Percentiles rank a stretch among this genome's conserved stretches.
These are phyloP conservation scores for Ilyonectria robusta DNA, from an alignment of 2,329 filamentous ascomycete species.

Conservation along the genomic window DNA sequence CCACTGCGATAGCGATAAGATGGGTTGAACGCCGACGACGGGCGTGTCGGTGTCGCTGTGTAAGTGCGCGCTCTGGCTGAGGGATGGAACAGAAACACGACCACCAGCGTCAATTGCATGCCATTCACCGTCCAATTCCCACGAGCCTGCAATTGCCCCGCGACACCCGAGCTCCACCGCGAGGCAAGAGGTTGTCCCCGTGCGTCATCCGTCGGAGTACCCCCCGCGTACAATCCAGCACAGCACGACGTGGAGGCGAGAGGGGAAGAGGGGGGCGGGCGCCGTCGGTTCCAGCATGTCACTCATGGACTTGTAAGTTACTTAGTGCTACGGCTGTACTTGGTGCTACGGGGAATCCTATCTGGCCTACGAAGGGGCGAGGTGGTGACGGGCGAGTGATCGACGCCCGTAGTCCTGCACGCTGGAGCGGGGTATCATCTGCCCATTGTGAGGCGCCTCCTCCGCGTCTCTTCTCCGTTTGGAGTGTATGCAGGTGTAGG, in stretches of 20 bases:
- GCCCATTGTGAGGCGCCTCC: background rate
- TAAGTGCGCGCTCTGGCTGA: slow-evolving; percentile 6
- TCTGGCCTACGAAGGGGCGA: background rate
- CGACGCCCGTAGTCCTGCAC: slow-evolving; percentile 15
- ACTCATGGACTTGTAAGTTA: slow-evolving; percentile 5
- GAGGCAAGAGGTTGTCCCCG: background rate
- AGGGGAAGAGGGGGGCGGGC: background rate
- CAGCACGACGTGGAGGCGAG: background rate
- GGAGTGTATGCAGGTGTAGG: slow-evolving; percentile 21
- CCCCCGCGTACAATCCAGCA: slow-evolving; percentile 9
- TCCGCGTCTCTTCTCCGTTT: background rate
- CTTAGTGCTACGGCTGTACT: slow-evolving; percentile 9
- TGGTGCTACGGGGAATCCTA: background rate
- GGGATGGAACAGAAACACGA: background rate
- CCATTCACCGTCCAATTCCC: too few species aligned
- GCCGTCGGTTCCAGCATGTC: slow-evolving; percentile 13
- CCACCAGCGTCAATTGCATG: background rate
- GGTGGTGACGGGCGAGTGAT: slow-evolving; percentile 5
- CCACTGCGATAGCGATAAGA: slow-evolving; percentile 40
- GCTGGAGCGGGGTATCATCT: slow-evolving; percentile 11
- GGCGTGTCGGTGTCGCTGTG: background rate
- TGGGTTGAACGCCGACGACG: slow-evolving; percentile 23
- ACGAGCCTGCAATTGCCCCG: too few species aligned
- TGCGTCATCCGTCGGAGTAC: background rate
- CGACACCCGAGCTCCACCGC: too few species aligned